A percentile compares a stretch with the other conserved stretches of the same genome.
These are phyloP conservation scores for Cucurbita moschata DNA, from an alignment of 306 rosid species.

Conservation along the genomic window DNA sequence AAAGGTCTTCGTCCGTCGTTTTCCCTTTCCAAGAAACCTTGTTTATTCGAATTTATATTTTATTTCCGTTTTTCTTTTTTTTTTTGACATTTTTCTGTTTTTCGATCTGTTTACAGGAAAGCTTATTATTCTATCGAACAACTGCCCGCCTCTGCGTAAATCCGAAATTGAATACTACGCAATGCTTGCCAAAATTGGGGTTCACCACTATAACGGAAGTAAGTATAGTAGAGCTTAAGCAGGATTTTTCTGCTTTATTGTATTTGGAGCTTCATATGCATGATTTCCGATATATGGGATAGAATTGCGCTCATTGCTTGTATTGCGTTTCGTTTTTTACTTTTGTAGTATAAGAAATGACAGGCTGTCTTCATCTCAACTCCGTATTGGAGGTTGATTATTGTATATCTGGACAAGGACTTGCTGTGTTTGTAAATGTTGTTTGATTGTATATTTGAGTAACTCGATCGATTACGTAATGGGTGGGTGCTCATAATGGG, in stretches of 20 bases:
- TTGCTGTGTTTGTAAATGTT: neutral
- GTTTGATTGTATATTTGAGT: neutral
- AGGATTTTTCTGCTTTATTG: neutral
- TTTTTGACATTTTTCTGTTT: neutral
- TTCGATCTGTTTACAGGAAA: conserved; percentile 16
- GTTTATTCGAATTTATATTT: neutral
- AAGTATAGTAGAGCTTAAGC: conserved; percentile 3
- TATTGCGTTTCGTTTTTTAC: neutral
- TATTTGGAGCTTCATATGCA: neutral
- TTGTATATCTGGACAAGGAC: neutral
- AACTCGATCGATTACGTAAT: neutral
- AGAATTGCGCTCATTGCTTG: no score
- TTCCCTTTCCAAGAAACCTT: neutral
- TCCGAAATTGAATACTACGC: conserved; percentile 42
- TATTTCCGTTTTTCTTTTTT: no score
- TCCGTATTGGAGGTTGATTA: neutral
- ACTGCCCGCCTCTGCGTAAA: conserved; percentile 31
- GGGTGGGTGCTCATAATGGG: neutral
- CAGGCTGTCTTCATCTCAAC: neutral
- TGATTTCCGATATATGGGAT: neutral
- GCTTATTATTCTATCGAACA: conserved; percentile 31
- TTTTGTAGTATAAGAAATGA: neutral
- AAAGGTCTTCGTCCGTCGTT: conserved; percentile 10
- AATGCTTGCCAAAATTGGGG: conserved; percentile 36
- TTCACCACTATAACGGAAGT: conserved; percentile 42